Percentiles rank a stretch among this genome's conserved stretches.
Conservation (phyloP, 2,329 filamentous ascomycete species). For the Aureobasidium melanogenum region DNA sequence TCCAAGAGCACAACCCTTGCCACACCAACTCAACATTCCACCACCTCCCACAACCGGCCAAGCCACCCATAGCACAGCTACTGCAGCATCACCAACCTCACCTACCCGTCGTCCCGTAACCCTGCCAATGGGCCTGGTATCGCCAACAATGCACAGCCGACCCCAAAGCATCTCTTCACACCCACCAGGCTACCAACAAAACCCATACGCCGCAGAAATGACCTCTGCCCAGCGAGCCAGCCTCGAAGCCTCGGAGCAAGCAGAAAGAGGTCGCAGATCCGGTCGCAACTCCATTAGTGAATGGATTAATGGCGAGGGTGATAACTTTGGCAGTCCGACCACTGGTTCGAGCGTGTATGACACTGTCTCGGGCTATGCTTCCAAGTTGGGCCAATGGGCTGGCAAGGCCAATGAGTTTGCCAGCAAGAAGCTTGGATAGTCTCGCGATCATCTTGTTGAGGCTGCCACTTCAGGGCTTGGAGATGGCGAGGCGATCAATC, state of each 20-base stretch:
- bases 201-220: constrained; percentile 34
- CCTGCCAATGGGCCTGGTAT: constrained; percentile 29
- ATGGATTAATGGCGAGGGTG: constrained; percentile 11
- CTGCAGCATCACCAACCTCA: constrained; percentile 19
- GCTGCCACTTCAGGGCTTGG: neutral
- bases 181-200: constrained; percentile 41
- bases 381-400: constrained; percentile 22
- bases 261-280: constrained; percentile 3
- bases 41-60: constrained; percentile 29
- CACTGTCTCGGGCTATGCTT: constrained; percentile 34
- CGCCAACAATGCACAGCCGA: constrained; percentile 19
- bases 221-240: constrained; percentile 26
- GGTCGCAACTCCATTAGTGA: constrained; percentile 16
- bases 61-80: constrained; percentile 29
- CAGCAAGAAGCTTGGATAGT: constrained; percentile 2
- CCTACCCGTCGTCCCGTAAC: constrained; percentile 24
- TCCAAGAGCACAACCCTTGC: constrained; percentile 29
- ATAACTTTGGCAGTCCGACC: constrained; percentile 29
- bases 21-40: constrained; percentile 33
- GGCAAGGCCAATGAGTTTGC: neutral
- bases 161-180: constrained; percentile 26
- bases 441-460: neutral
- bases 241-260: constrained; percentile 22
- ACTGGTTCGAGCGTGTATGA: constrained; percentile 26
- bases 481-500: neutral